phyloP scores from a whole-genome alignment of 2,329 filamentous ascomycete species.

The Ophiostoma ulmi region DNA sequence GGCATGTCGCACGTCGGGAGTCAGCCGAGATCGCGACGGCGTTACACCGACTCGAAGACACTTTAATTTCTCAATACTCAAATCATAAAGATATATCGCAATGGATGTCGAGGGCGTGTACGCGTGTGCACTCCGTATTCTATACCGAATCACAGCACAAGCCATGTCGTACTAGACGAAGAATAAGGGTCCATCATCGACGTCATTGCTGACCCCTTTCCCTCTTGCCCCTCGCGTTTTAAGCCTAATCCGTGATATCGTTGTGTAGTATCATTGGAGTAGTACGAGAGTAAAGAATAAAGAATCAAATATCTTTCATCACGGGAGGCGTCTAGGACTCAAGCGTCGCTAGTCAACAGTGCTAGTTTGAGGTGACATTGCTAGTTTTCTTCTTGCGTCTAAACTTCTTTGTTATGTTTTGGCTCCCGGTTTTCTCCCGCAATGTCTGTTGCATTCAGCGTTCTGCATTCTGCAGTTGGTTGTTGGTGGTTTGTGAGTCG shows the following conservation, averaged over 20 bases:
- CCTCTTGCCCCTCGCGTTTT: background rate
- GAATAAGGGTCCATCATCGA: constrained; percentile 13
- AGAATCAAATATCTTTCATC: no score
- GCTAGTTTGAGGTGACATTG: background rate
- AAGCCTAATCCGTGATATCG: background rate
- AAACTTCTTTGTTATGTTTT: background rate
- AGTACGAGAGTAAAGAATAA: background rate
- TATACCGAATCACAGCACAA: background rate
- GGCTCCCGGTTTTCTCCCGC: background rate
- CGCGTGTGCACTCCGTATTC: background rate
- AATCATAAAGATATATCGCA: no score
- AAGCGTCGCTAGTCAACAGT: background rate
- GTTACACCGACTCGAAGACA: background rate
- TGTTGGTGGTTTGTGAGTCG: background rate
- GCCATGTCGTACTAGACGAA: background rate
- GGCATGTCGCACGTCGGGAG: constrained; percentile 2
- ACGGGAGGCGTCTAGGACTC: no score
- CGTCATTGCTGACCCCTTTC: constrained; percentile 11
- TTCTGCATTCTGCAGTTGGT: background rate
- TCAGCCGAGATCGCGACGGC: background rate
- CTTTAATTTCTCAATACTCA: no score
- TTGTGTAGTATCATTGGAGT: background rate
- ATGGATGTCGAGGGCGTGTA: no score
- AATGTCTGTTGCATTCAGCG: background rate
- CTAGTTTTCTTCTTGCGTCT: background rate